Percentiles rank a stretch among this genome's conserved stretches.
phyloP scores from a whole-genome alignment of 2,329 filamentous ascomycete genomes.

The Albifimbria verrucaria region DNA sequence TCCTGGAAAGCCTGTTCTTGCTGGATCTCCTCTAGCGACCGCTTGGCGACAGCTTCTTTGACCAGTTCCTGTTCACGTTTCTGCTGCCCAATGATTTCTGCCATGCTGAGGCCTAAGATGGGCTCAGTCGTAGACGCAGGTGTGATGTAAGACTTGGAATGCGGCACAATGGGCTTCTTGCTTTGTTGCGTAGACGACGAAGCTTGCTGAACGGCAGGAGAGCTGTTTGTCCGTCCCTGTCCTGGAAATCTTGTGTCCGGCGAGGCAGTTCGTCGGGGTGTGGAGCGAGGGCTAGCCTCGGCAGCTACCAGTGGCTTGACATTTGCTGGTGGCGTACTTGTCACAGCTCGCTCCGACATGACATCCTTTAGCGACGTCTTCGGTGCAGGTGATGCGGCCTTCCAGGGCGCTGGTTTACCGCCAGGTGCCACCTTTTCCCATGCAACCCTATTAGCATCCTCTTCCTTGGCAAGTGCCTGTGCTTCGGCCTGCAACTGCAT shows the following conservation, averaged over 20 bases:
- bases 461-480: slow-evolving; percentile 35
- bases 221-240: slow-evolving; percentile 41
- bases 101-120: slow-evolving; percentile 69
- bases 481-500: slow-evolving; percentile 61
- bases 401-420: slow-evolving; percentile 61
- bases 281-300: slow-evolving; percentile 35
- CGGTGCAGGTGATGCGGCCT: slow-evolving; percentile 46
- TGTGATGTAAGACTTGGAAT: slow-evolving; percentile 59
- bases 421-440: slow-evolving; percentile 41
- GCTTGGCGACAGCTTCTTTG: slow-evolving; percentile 80
- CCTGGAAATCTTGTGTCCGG: slow-evolving; percentile 62
- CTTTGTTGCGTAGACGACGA: slow-evolving; percentile 21
- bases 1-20: slow-evolving; percentile 95
- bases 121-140: slow-evolving; percentile 59
- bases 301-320: slow-evolving; percentile 41
- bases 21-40: slow-evolving; percentile 91
- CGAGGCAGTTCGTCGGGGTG: slow-evolving; percentile 50
- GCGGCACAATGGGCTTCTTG: slow-evolving; percentile 47
- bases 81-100: slow-evolving; percentile 86
- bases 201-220: slow-evolving; percentile 22
- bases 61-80: slow-evolving; percentile 78
- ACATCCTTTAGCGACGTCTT: slow-evolving; percentile 51
- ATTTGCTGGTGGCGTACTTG: slow-evolving; percentile 24
- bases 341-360: slow-evolving; percentile 28
- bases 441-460: slow-evolving; percentile 29